A percentile compares a stretch with the other conserved stretches of the same genome.
phyloP scores from a whole-genome alignment of 257 asterid genomes.

The Solanum rostratum region DNA sequence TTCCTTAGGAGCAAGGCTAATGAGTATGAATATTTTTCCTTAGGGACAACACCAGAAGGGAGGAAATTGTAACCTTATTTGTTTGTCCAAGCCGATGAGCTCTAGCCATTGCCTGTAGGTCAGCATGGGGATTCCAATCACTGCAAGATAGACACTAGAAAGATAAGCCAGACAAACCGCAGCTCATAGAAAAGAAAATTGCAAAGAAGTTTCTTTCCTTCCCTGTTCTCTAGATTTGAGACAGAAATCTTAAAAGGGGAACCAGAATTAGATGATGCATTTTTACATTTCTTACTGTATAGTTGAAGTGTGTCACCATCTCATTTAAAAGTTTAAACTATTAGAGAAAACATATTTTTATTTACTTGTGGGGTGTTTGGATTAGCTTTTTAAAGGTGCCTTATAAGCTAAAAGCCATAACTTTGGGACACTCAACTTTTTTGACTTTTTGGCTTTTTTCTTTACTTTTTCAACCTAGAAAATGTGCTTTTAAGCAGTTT shows the following conservation, averaged over 20 bases:
- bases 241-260: background rate
- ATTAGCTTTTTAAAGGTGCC: no score
- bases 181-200: background rate
- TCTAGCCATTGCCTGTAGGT: slow-evolving; percentile 99
- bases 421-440: no score
- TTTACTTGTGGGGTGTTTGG: background rate
- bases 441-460: no score
- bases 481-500: no score
- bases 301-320: background rate
- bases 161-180: background rate
- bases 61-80: slow-evolving; percentile 51
- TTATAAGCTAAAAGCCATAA: no score
- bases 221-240: background rate
- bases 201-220: background rate
- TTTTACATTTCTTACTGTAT: background rate
- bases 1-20: background rate
- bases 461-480: no score
- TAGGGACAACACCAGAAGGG: background rate
- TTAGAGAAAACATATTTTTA: background rate
- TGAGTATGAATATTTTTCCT: slow-evolving; percentile 4
- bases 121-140: slow-evolving; percentile 99
- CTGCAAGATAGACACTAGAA: slow-evolving; percentile 34
- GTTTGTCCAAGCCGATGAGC: slow-evolving; percentile 99
- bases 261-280: background rate
- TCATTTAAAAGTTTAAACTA: background rate